Conservation (phyloP, 2,329 filamentous ascomycete genomes). For the Penicillium sp. region DNA sequence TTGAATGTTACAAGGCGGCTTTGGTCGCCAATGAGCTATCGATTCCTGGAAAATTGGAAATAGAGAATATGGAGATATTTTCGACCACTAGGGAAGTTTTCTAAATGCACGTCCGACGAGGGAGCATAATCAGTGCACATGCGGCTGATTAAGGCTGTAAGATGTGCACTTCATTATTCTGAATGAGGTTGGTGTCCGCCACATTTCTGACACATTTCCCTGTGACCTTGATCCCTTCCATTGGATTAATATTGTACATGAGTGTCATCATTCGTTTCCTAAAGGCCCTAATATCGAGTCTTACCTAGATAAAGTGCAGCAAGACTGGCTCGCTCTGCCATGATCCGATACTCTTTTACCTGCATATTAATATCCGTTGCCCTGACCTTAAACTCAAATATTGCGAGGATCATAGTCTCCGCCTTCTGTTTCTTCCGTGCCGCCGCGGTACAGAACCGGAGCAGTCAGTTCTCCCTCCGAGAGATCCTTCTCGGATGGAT, state of each 20-base stretch:
- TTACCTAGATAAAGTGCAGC: neutral
- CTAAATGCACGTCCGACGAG: no score
- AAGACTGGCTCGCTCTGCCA: neutral
- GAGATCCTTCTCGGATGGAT: slow-evolving; percentile 11
- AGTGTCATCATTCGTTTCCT: neutral
- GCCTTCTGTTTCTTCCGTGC: neutral
- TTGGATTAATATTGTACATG: neutral
- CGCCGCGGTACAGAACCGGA: slow-evolving; percentile 5
- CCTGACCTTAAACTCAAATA: neutral
- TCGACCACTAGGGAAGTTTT: no score
- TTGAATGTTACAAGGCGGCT: no score
- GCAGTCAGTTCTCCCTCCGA: slow-evolving; percentile 2
- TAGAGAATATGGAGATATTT: no score
- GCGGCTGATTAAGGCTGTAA: no score
- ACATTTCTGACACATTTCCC: neutral
- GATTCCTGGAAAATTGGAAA: no score
- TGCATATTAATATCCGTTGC: neutral
- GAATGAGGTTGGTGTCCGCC: no score
- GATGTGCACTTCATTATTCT: no score
- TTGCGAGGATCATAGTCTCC: neutral
- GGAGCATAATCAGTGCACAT: no score
- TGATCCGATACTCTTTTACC: neutral
- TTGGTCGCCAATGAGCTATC: no score
- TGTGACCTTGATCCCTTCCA: neutral
- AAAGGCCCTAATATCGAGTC: neutral